These are phyloP conservation scores for Perilla frutescens DNA, from an alignment of 257 asterid genomes.

Conservation along the genomic window DNA sequence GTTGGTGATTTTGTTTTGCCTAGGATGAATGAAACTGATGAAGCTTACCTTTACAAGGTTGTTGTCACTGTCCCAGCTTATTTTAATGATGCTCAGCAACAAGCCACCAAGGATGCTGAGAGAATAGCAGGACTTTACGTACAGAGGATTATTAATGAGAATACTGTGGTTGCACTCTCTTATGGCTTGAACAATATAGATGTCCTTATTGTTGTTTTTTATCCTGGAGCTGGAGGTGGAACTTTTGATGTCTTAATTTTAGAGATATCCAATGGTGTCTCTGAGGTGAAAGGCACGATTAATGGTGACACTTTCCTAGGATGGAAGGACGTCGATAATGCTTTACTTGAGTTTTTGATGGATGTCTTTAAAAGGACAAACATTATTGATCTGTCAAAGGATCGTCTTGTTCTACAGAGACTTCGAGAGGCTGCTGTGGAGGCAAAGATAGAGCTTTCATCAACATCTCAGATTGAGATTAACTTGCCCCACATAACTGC, in stretches of 20 bases:
- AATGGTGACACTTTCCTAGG: too few relatives aligned
- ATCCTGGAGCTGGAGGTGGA: conserved; percentile 72
- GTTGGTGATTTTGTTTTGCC: too few relatives aligned
- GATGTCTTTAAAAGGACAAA: too few relatives aligned
- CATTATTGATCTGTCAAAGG: too few relatives aligned
- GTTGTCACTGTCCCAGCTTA: conserved; percentile 68
- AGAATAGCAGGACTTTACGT: conserved; percentile 69
- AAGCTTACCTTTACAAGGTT: conserved; percentile 60
- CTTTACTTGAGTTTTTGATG: too few relatives aligned
- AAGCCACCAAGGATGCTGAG: conserved; percentile 69
- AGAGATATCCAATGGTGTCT: conserved; percentile 65
- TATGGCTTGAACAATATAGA: conserved; percentile 60
- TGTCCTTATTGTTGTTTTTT: conserved; percentile 64
- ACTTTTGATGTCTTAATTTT: conserved; percentile 63
- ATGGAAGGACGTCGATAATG: too few relatives aligned
- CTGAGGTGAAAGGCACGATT: conserved; percentile 66
- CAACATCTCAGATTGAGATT: too few relatives aligned
- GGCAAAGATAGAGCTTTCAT: too few relatives aligned
- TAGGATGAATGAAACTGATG: conserved; percentile 55
- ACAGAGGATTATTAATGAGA: conserved; percentile 52
- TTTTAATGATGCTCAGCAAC: conserved; percentile 66
- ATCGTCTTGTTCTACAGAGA: too few relatives aligned
- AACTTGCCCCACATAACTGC: too few relatives aligned
- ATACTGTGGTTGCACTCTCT: conserved; percentile 52
- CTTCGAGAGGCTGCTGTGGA: too few relatives aligned